A percentile compares a stretch with the other conserved stretches of the same genome.
Evolutionary conservation across 345 rosid species (phyloP).

Genomic region (Clausena lansium): DNA sequence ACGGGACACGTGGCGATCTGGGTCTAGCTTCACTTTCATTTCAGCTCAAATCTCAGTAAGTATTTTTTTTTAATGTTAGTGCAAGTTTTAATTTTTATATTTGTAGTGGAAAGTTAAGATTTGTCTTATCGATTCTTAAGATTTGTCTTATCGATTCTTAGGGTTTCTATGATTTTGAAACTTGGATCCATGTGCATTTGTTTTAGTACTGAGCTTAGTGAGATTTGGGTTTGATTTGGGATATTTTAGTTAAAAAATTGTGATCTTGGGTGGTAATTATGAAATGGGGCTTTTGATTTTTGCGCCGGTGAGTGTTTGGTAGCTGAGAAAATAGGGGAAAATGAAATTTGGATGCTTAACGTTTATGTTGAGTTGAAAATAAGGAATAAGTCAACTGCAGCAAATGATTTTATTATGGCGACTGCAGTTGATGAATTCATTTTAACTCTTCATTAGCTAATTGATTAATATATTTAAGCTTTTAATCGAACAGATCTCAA

Average conservation of each 20-base stretch:
- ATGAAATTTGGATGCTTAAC: constrained; percentile 11
- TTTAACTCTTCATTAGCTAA: constrained; percentile 8
- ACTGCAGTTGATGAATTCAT: background rate
- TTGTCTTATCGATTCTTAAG: constrained; percentile 13
- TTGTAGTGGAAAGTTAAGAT: constrained; percentile 19
- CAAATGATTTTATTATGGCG: background rate
- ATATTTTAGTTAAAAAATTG: constrained; percentile 22
- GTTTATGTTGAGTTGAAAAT: constrained; percentile 7
- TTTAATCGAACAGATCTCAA: constrained; percentile 7
- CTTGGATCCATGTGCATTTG: constrained; percentile 41
- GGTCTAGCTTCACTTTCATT: constrained; percentile 42
- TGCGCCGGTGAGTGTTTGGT: constrained; percentile 21
- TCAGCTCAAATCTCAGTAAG: constrained; percentile 59
- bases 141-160: constrained; percentile 6
- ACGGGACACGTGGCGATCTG: constrained; percentile 62
- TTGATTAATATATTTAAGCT: constrained; percentile 18
- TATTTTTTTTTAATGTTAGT: constrained; percentile 21
- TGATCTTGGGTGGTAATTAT: constrained; percentile 13
- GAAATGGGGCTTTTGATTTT: constrained; percentile 29
- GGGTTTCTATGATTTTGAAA: constrained; percentile 12
- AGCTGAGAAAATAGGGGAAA: constrained; percentile 24
- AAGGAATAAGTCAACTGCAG: constrained; percentile 20
- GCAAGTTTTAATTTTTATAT: constrained; percentile 12
- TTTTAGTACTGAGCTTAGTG: constrained; percentile 18
- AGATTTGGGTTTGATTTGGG: constrained; percentile 24